Percentiles rank a stretch among this genome's conserved stretches.
These are phyloP conservation scores for Ogataea nitratoaversa DNA, from an alignment of 805 yeast genomes.

Conservation along the genomic window DNA sequence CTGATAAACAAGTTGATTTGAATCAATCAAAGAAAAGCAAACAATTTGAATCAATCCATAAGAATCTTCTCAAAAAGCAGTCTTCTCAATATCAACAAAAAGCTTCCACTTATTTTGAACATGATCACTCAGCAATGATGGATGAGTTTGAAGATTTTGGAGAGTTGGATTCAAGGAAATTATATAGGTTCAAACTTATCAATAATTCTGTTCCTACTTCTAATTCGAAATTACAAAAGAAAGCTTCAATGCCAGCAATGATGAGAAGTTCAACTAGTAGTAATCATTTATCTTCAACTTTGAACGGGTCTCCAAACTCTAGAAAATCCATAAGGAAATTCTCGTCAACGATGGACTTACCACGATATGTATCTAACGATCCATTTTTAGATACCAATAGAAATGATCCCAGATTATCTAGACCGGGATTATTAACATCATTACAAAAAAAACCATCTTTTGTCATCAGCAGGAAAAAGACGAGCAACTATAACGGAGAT, in stretches of 20 bases:
- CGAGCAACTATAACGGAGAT: slow-evolving; percentile 7
- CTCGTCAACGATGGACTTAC: slow-evolving; percentile 28
- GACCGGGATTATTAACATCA: neutral
- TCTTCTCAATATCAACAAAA: neutral
- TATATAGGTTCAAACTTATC: slow-evolving; percentile 17
- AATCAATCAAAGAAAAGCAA: slow-evolving; percentile 6
- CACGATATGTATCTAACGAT: slow-evolving; percentile 10
- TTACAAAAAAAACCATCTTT: neutral
- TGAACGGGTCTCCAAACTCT: slow-evolving; percentile 13
- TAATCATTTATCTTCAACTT: slow-evolving; percentile 2
- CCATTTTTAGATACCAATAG: slow-evolving; percentile 1
- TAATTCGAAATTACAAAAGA: slow-evolving; percentile 9
- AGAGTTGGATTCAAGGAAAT: slow-evolving; percentile 18
- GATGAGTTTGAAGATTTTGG: slow-evolving; percentile 28
- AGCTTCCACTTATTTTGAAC: slow-evolving; percentile 14
- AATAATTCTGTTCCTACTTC: slow-evolving; percentile 4
- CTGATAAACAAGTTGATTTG: slow-evolving; percentile 15
- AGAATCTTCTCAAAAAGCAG: slow-evolving; percentile 4
- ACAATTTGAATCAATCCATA: slow-evolving; percentile 8
- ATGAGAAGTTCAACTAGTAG: slow-evolving; percentile 6
- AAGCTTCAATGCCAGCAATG: slow-evolving; percentile 26
- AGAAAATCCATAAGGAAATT: slow-evolving; percentile 23
- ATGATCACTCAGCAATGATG: slow-evolving; percentile 18
- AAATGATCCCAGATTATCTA: slow-evolving; percentile 2
- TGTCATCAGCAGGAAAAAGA: neutral